Evolutionary conservation across 257 asterid genomes (phyloP).

Genomic region (Perilla frutescens): DNA sequence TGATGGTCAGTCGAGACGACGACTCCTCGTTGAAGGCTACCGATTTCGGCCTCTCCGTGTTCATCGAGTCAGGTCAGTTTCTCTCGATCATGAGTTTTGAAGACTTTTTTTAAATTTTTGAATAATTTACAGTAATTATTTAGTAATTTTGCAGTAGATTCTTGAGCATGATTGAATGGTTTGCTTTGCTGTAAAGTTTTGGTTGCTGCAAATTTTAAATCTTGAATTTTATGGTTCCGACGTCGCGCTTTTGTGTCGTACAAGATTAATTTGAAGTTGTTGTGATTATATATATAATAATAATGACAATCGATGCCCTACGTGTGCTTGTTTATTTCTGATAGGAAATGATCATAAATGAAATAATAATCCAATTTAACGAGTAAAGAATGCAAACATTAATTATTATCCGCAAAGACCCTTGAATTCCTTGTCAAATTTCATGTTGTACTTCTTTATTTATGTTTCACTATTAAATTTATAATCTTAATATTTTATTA

Average conservation of each 20-base stretch:
- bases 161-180: not conserved
- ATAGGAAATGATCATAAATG: too few species aligned
- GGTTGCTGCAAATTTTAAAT: slow-evolving; percentile 24
- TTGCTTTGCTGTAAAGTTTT: slow-evolving; percentile 32
- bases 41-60: slow-evolving; percentile 74
- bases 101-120: too few species aligned
- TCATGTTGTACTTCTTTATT: too few species aligned
- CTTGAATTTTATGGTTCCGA: not conserved
- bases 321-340: not conserved
- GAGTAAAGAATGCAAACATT: too few species aligned
- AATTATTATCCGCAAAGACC: too few species aligned
- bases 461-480: too few species aligned
- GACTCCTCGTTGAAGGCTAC: slow-evolving; percentile 62
- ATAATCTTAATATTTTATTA: too few species aligned
- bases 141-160: too few species aligned
- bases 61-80: slow-evolving; percentile 64
- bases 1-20: slow-evolving; percentile 52
- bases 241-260: slow-evolving; percentile 27
- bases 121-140: too few species aligned
- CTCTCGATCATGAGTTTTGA: too few species aligned
- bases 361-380: too few species aligned
- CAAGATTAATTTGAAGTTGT: slow-evolving; percentile 24
- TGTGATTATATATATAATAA: not conserved
- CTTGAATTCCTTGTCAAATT: too few species aligned
- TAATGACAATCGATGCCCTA: not conserved